Conservation (phyloP, 352 stramenopile genomes). For the Globisporangium megalacanthum region DNA sequence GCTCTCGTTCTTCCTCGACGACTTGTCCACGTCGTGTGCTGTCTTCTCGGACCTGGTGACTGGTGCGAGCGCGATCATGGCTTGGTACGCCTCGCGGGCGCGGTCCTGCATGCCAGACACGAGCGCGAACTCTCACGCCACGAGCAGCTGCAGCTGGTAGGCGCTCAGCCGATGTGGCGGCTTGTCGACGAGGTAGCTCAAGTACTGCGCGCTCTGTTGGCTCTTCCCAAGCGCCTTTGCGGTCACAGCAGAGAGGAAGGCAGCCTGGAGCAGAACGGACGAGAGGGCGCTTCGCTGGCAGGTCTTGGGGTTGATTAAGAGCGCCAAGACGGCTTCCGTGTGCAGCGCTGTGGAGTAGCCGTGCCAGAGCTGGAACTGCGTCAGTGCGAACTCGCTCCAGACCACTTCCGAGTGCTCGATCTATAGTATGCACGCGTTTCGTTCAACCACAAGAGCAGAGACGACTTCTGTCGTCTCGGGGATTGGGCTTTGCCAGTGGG, state of each 20-base stretch:
- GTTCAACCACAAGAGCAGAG: background rate
- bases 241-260: slow-evolving; percentile 57
- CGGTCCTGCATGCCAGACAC: slow-evolving; percentile 33
- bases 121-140: slow-evolving; percentile 43
- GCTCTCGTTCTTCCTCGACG: slow-evolving; percentile 59
- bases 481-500: background rate
- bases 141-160: slow-evolving; percentile 57
- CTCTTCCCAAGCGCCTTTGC: slow-evolving; percentile 47
- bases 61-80: slow-evolving; percentile 40
- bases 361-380: slow-evolving; percentile 60
- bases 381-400: slow-evolving; percentile 54
- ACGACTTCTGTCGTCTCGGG: no score
- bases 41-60: slow-evolving; percentile 43
- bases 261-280: slow-evolving; percentile 12
- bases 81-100: slow-evolving; percentile 50
- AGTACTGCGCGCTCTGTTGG: slow-evolving; percentile 63
- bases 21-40: slow-evolving; percentile 50
- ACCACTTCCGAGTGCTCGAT: slow-evolving; percentile 47
- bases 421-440: slow-evolving; percentile 16
- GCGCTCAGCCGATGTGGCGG: slow-evolving; percentile 37
- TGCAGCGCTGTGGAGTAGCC: slow-evolving; percentile 30
- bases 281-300: slow-evolving; percentile 10
- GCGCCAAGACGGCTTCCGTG: slow-evolving; percentile 23
- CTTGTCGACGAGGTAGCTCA: slow-evolving; percentile 59
- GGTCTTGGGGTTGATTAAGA: slow-evolving; percentile 4